A percentile compares a stretch with the other conserved stretches of the same genome.
Conservation (phyloP, 225 moss, liverwort and hornwort genomes). For the Pseudisothecium myosuroides region DNA sequence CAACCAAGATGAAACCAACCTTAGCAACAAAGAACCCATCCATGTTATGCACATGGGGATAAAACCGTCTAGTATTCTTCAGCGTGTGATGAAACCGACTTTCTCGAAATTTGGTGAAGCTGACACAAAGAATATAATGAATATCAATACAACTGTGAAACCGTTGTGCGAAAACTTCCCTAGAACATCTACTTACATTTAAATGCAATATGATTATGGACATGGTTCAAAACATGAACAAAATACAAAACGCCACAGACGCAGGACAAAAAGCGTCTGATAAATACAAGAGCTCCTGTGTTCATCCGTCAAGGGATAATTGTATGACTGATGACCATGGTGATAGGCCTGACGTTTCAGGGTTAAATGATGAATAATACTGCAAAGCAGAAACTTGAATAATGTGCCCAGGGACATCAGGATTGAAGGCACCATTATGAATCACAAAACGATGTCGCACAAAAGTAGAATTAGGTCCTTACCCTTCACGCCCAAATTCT, state of each 20-base stretch:
- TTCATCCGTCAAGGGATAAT: background rate
- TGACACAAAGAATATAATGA: background rate
- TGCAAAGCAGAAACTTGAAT: background rate
- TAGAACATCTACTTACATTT: background rate
- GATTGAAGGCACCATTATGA: background rate
- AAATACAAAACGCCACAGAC: background rate
- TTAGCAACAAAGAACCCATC: slow-evolving; percentile 99
- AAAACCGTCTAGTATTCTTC: slow-evolving; percentile 75
- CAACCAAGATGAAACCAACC: slow-evolving; percentile 19
- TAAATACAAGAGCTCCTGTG: no score
- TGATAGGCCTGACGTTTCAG: background rate
- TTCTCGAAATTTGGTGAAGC: slow-evolving; percentile 82
- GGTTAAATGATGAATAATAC: background rate
- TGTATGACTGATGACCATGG: background rate
- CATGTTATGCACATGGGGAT: slow-evolving; percentile 96
- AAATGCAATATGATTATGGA: background rate
- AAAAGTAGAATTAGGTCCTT: background rate
- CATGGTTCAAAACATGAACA: background rate
- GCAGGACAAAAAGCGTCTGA: background rate
- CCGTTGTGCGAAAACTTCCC: background rate
- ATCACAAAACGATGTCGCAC: background rate
- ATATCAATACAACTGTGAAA: background rate
- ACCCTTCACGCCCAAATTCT: slow-evolving; percentile 91
- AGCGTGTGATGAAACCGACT: slow-evolving; percentile 86
- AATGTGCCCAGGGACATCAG: background rate